Evolutionary conservation across 129 eudicot species (phyloP).

Genomic region (Rutidosis leptorrhynchoides): DNA sequence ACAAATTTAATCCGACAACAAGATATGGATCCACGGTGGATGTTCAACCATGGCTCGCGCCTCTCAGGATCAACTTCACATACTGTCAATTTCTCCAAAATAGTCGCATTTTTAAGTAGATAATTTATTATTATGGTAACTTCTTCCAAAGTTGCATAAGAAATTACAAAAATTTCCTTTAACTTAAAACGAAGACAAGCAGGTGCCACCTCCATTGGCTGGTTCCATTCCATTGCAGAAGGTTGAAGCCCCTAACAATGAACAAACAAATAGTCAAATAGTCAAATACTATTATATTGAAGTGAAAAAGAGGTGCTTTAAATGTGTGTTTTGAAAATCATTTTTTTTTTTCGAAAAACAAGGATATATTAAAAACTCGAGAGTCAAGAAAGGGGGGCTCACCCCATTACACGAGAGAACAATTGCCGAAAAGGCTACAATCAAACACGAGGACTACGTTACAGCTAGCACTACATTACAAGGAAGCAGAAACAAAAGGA

Average conservation of each 20-base stretch:
- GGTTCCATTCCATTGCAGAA: conserved; percentile 11
- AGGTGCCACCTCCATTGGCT: conserved; percentile 7
- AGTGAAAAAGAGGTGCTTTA: neutral
- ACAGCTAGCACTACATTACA: too few species aligned
- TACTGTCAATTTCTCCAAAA: conserved; percentile 10
- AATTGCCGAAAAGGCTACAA: too few species aligned
- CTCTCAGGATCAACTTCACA: neutral
- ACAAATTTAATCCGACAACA: too few species aligned
- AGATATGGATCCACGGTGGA: too few species aligned
- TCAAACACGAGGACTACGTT: too few species aligned
- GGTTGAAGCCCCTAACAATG: conserved; percentile 12
- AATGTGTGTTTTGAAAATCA: neutral
- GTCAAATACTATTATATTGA: neutral
- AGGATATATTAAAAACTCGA: too few species aligned
- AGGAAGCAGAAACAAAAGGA: too few species aligned
- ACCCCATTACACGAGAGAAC: too few species aligned
- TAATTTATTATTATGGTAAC: conserved; percentile 18
- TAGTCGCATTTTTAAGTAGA: conserved; percentile 2
- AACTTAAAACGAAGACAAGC: conserved; percentile 7
- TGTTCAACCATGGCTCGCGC: neutral
- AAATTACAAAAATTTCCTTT: neutral
- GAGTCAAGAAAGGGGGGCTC: too few species aligned
- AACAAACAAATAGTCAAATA: neutral
- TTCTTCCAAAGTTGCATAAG: neutral
- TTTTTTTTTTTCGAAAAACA: too few species aligned